Base-by-base conservation (phyloP, 306 rosid genomes). In the Potentilla sterilis region DNA sequence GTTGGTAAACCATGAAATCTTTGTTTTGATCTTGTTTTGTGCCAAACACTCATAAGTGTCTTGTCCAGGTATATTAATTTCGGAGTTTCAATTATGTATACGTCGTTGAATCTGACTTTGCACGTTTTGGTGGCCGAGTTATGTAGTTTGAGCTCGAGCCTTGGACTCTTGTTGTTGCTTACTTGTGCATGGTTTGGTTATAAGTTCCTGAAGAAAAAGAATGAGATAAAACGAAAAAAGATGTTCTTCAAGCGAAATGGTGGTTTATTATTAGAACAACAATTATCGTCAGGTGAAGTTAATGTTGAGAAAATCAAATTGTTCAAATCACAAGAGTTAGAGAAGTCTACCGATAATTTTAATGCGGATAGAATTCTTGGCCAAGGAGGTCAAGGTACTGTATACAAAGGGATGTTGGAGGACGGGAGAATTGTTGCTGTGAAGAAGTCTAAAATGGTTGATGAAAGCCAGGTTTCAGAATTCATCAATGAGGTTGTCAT, bases 351-450 rank as follows among this genome's bases (percentile, higher is more conserved):
- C 0, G 78, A 74, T 8, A 49, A 19, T 15, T 74, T 74, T 22
- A 74, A 32, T 35, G 15, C 11, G 2, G 40, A 59, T 40, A 61
- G 78, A 74, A 62, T 74, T 64, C 44, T 67, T 9, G 80, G 73
- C 2, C 24, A 76, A 14, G 79, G 79, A 35, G 74, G 79, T n/a
- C 66, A 76, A n/a, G 79, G 79, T 18, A 71, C 75, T 9, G 65
- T 58, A 1, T 58, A 59, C 18, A 59, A 59, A 24, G 65, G 65
- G 18, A 59, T 59, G 65, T 35, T 71, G 21, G 16, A 32, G 1
- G 63, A 76, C 4, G 80, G 74, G 41, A 76, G 18, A 21, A 66
- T 76, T 24, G 54, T 49, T 24, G 80, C 80, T 22, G 21, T 76
- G 7, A 76, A 76, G 80, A 76, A 76, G n/a, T 67, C 74, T 0